Evolutionary conservation across 2,329 filamentous ascomycete genomes (phyloP), one percentile per base, ranked within the genome.

Genomic region (Pyricularia grisea): DNA sequence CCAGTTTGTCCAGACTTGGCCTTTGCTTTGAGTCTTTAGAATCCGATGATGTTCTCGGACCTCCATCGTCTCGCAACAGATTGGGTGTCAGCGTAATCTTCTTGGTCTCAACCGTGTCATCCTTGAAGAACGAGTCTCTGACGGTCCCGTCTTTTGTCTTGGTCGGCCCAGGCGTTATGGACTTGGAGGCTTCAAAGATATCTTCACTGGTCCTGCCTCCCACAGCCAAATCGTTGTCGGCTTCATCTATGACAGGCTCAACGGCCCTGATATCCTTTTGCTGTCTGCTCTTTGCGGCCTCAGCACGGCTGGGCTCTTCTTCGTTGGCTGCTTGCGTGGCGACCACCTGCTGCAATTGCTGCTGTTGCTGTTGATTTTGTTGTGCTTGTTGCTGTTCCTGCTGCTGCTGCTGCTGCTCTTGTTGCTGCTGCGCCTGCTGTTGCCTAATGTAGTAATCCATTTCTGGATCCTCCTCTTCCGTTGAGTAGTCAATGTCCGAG

Each of bases 21-120:
- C 87, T 84, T 69, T 84, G 81, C 77, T 85, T 87, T 70, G 77
- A 74, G 74, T 83, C 88, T 72, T 80, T 81, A 11, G 78, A 83
- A 84, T 94, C 77, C 81, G 83, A 78, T 79, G 85, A 78, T 79
- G 83, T 77, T 81, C 84, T 78, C 17, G 79, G 73, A 60, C 83
- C 79, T 72, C 83, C 85, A 73, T 97, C 94, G 73, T 98, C 94
- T 61, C 94, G 89, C 60, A 98, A 82, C 68, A 99, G 81, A 73
- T 97, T 97, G 1, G 95, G 95, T 3, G 95, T 99, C 64, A 99
- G 86, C 0, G 94, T 97, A 73, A 99, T 98, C 81, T 98, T 98
- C 79, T 96, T 93, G 2, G 95, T 97, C 79, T 98, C 95, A 55
- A 93, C 91, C 36, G 88, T 93, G 75, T 99, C 94, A 75, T 98